phyloP scores from a whole-genome alignment of 148 eudicot species.

The Camellia japonica region DNA sequence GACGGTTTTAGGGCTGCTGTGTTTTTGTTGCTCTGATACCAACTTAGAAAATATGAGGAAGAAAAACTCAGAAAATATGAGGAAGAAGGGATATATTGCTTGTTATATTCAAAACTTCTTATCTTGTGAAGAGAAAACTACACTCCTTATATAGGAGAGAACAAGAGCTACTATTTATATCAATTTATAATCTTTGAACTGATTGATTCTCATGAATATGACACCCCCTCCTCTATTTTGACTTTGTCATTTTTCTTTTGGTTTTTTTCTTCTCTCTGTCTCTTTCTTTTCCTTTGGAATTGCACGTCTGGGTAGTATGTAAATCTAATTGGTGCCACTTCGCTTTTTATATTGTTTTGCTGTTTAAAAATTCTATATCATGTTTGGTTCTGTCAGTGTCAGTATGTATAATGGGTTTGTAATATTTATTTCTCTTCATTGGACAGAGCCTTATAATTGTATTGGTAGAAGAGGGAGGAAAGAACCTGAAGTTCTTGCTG shows the following conservation, averaged over 20 bases:
- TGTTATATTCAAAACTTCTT: no score
- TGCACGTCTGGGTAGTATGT: no score
- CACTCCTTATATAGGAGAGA: no score
- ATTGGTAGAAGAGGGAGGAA: conserved; percentile 79
- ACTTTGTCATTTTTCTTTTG: not conserved
- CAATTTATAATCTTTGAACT: not conserved
- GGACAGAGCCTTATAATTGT: conserved; percentile 83
- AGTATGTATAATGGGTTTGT: not conserved
- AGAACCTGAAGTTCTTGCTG: conserved; percentile 85
- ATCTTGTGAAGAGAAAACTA: no score
- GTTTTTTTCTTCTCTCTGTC: not conserved
- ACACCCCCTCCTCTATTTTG: not conserved
- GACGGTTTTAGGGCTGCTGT: no score
- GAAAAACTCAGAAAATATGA: no score
- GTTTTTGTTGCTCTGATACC: no score
- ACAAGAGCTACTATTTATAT: no score
- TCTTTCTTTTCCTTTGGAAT: no score
- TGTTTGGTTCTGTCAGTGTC: not conserved
- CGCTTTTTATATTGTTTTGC: not conserved
- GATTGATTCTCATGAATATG: not conserved
- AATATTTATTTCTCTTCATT: conserved; percentile 15
- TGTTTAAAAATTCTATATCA: not conserved
- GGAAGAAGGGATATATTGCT: no score
- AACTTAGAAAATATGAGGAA: no score
- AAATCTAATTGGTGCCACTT: not conserved